Conservation (phyloP, 2,329 filamentous ascomycete species). For the Ascochyta clinopodiicola region DNA sequence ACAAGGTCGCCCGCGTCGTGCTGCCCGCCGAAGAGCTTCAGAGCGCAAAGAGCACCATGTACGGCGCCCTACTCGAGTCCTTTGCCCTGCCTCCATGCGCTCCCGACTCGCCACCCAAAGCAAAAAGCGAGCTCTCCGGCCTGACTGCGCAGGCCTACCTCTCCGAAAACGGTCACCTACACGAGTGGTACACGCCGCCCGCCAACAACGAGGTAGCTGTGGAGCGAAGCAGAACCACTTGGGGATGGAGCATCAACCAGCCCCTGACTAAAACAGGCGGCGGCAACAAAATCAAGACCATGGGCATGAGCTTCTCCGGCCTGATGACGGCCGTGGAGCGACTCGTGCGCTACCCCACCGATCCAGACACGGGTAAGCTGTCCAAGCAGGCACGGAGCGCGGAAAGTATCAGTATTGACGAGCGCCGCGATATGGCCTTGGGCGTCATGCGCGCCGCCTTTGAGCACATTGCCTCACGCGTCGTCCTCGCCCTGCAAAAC, state of each 20-base stretch:
- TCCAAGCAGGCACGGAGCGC: conserved; percentile 41
- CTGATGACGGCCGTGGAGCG: conserved; percentile 70
- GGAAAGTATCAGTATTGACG: conserved; percentile 57
- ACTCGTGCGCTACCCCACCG: conserved; percentile 54
- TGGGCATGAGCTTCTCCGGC: conserved; percentile 67
- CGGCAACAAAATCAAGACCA: conserved; percentile 39
- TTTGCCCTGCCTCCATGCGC: conserved; percentile 68
- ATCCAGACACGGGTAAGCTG: conserved; percentile 33
- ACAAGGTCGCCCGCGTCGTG: conserved; percentile 82
- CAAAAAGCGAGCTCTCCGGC: background rate
- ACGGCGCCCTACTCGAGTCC: conserved; percentile 77
- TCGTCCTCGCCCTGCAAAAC: conserved; percentile 70
- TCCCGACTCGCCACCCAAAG: background rate
- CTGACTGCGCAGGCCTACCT: conserved; percentile 33
- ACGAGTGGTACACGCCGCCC: conserved; percentile 65
- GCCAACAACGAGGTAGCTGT: conserved; percentile 65
- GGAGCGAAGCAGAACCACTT: conserved; percentile 53
- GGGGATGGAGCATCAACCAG: conserved; percentile 72
- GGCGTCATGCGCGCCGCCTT: conserved; percentile 82
- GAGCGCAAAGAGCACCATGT: conserved; percentile 70
- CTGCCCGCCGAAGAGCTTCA: conserved; percentile 68
- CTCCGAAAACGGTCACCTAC: conserved; percentile 25
- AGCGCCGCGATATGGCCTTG: conserved; percentile 73
- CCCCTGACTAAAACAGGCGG: conserved; percentile 64
- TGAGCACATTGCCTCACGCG: conserved; percentile 80